Base-by-base conservation (phyloP, 306 rosid species). In the Gillenia trifoliata region DNA sequence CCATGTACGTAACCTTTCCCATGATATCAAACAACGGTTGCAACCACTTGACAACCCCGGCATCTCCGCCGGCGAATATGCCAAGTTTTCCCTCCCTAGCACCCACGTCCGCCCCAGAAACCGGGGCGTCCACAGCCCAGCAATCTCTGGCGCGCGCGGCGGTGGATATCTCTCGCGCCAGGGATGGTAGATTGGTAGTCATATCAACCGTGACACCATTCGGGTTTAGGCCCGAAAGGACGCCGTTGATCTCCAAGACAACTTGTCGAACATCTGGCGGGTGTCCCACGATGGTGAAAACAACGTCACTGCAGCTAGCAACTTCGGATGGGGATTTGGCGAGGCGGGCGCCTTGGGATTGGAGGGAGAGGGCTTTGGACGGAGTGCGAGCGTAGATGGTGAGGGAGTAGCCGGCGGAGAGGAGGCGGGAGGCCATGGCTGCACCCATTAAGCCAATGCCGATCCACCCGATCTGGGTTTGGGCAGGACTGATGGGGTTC, bases 401-500 rank as follows among this genome's bases (percentile, higher is more conserved):
- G 86, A 92, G 69, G 19, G 75, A 59, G 88, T 85, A 90, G 16
- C 93, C 96, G 20, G 89, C 88, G 41, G 88, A 47, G 82, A 92
- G 70, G 65, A 92, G 88, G 36, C 93, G 96, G 28, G 93, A 83
- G 74, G 93, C 92, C 97, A 92, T 92, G 61, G 93, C 88, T 52
- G 82, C 73, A 30, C 96, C 96, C 96, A 89, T 90, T 7, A 92
- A 92, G 50, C 97, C 96, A 34, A 85, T 84, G 13, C 98, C 94
- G 59, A 87, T 86, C 89, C 89, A 92, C 0, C 96, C 94, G 19
- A 92, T 72, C 19, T 86, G 88, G 77, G 91, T 90, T 68, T 77
- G 29, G 2, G 84, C 8, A 1, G 89, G 80, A 6, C 31, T 6
- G 45, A 90, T 85, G 25, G 89, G 86, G 38, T n/a, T 84, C 8